Percentiles rank a stretch among this genome's conserved stretches.
Conservation (phyloP, 768 basidiomycete species). For the Hirschioporus abietinus region DNA sequence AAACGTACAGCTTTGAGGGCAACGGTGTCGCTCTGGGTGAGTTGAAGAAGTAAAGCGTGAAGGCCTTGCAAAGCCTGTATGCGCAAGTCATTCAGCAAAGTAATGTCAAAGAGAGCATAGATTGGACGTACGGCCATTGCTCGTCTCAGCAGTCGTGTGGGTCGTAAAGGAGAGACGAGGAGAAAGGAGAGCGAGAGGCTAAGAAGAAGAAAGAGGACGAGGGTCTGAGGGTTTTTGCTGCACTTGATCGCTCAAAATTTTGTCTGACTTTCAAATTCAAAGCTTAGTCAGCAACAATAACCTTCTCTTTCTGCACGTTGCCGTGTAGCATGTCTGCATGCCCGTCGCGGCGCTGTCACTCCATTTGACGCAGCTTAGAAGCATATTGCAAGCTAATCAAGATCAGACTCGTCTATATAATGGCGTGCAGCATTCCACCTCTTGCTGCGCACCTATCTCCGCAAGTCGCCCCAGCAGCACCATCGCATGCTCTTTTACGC, state of each 20-base stretch:
- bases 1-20: slow-evolving; percentile 79
- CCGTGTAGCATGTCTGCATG: no score
- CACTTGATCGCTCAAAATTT: slow-evolving; percentile 39
- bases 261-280: slow-evolving; percentile 50
- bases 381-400: no score
- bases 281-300: slow-evolving; percentile 24
- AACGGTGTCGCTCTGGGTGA: slow-evolving; percentile 82
- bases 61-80: slow-evolving; percentile 76
- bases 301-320: slow-evolving; percentile 3
- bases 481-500: not conserved
- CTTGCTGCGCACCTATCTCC: not conserved
- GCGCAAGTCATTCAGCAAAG: slow-evolving; percentile 3
- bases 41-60: slow-evolving; percentile 81
- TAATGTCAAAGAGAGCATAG: slow-evolving; percentile 3
- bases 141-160: slow-evolving; percentile 13
- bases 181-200: slow-evolving; percentile 24
- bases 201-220: slow-evolving; percentile 11
- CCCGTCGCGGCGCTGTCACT: no score
- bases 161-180: slow-evolving; percentile 22
- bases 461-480: not conserved
- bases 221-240: slow-evolving; percentile 14
- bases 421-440: not conserved
- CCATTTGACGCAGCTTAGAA: no score
- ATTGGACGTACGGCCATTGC: slow-evolving; percentile 25
- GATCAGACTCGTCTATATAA: not conserved